Evolutionary conservation across 2,329 filamentous ascomycete genomes (phyloP).

Genomic region (Exophiala viscosa): DNA sequence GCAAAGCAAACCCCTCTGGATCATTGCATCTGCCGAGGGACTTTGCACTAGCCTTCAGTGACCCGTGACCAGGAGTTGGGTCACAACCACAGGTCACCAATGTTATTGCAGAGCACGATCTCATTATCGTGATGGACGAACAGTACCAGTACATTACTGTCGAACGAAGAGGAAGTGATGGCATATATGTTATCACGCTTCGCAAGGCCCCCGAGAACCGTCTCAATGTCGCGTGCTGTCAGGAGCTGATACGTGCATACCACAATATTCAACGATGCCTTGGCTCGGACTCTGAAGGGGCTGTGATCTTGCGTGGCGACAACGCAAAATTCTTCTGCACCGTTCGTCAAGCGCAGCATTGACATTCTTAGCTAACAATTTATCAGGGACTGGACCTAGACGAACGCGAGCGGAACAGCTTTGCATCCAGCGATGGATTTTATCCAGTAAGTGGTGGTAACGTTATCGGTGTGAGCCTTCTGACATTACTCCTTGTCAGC

Average conservation of each 20-base stretch:
- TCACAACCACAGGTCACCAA: no score
- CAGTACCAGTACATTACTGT: background rate
- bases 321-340: conserved; percentile 37
- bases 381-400: conserved; percentile 42
- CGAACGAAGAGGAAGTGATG: background rate
- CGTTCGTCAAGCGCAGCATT: background rate
- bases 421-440: conserved; percentile 56
- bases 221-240: conserved; percentile 48
- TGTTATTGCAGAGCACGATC: background rate
- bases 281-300: conserved; percentile 47
- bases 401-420: conserved; percentile 46
- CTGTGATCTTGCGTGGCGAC: conserved; percentile 50
- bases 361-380: background rate
- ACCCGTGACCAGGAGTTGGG: background rate
- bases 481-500: conserved; percentile 2
- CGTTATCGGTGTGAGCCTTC: background rate
- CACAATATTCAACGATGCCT: conserved; percentile 38
- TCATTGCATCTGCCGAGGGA: background rate
- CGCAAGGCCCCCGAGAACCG: conserved; percentile 53
- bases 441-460: conserved; percentile 47
- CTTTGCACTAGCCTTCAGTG: background rate
- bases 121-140: background rate
- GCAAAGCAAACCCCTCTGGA: background rate
- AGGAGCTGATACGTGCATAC: conserved; percentile 51
- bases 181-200: conserved; percentile 45